Base-by-base conservation (phyloP, 805 yeast species). In the Ogataea chonburiensis region DNA sequence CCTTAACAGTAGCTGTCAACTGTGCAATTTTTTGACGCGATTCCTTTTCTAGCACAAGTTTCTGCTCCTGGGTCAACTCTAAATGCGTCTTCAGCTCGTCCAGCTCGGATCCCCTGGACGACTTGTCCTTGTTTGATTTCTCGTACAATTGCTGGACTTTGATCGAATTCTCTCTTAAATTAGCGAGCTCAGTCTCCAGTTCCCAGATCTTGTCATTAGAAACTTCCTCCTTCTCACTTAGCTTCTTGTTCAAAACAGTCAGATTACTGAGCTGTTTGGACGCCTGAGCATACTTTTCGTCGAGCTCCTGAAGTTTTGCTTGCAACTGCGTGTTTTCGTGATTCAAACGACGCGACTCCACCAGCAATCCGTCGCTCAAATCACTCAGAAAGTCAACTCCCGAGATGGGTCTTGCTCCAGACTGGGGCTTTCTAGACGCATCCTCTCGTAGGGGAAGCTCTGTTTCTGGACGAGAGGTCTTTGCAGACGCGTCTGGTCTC, bases 381-480 rank as follows among this genome's bases (percentile, higher is more conserved):
- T 84, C 86, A 40, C 82, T 82, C 11, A 82, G 78, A 53, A 83
- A 83, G 52, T 77, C 76, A 66, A 81, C 76, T 42, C 82, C 85
- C 46, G 77, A 77, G 14, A 77, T 77, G n/a, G 50, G 41, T 27
- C 40, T 30, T 3, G 42, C 37, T 31, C 41, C 40, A 3, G 5
- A n/a, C 15, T 8, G 11, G 22, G 11, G 11, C 17, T 18, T 17
- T 17, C 13, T 28, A 7, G 10, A 10, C 12, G 13, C 7, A 7
- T 23, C 25, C 10, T 10, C 9, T 19, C 22, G 7, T 10, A 19
- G 15, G 10, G 28, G 28, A 5, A 13, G 28, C n/a, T 24, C 28
- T 9, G 5, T 5, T 15, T 24, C 28, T 9, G 14, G n/a, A 6
- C 8, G 28, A 5, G 17, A 11, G 11, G 7, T 5, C 15, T 24